Base-by-base conservation (phyloP, 495 filamentous ascomycete species). In the Zalerion maritima region DNA sequence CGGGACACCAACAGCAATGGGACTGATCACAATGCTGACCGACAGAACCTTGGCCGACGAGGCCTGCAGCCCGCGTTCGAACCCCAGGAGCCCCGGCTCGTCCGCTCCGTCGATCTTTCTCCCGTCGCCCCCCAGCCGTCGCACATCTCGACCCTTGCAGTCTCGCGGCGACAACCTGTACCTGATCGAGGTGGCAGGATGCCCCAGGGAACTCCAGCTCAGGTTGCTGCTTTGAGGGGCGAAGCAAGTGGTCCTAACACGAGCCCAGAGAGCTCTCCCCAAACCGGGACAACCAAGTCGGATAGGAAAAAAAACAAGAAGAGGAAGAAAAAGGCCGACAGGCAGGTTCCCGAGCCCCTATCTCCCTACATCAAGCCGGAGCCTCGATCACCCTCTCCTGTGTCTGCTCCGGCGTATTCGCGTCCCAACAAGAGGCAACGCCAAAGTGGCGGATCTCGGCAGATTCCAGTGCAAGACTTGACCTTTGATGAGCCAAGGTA, bases 61-160 rank as follows among this genome's bases (percentile, higher is more conserved):
- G 40, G 55, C 34, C 40, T 54, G 37, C 42, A 42, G 32, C 44
- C 52, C 26, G 38, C 40, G 28, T 38, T 42, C 35, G 42, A 33
- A 39, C 50, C 41, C 11, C 42, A 31, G 15, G 44, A 43, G 5
- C 42, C 56, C 14, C 57, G 57, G 6, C 26, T 62, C 20, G 38
- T 64, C 20, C 54, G 54, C 28, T 46, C 48, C 13, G 57, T 64
- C 39, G 55, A 69, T 36, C 57, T 69, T 8, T 79, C 78, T 11
- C 82, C 84, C 15, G 57, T 78, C 38, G 83, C 83, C 26, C 84
- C 84, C 21, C 80, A 81, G 35, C 84, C 84, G 18, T 74, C 77
- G 18, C 72, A 80, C 39, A 77, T 89, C 13, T 85, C 84, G 12
- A 81, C 80, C 6, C 49, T 89, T 26, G 74, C 78, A 14, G 62